Percentiles rank a stretch among this genome's conserved stretches.
Evolutionary conservation across 371 early-diverging fungal genomes (phyloP).

Genomic region (Gilbertella persicaria): DNA sequence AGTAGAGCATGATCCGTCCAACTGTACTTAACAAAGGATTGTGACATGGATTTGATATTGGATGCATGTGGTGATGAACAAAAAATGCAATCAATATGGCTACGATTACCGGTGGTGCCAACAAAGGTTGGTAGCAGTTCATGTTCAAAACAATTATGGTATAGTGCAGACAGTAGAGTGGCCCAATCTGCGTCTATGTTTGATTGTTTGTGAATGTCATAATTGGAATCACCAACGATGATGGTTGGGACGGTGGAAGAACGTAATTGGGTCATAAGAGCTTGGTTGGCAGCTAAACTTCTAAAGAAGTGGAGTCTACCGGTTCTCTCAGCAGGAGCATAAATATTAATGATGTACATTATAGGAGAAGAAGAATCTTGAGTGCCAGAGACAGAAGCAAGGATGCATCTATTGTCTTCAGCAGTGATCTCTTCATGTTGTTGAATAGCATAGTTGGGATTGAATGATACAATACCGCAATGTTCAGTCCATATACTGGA

Average conservation of each 20-base stretch:
- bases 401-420: background rate
- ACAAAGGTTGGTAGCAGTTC: background rate
- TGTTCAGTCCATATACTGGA: conserved; percentile 2
- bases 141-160: background rate
- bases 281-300: background rate
- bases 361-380: background rate
- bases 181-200: background rate
- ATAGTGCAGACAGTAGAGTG: background rate
- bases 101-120: background rate
- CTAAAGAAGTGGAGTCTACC: background rate
- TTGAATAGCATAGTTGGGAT: background rate
- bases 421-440: background rate
- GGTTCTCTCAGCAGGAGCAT: background rate
- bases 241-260: background rate
- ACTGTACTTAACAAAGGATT: background rate
- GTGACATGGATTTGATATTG: background rate
- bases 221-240: background rate
- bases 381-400: background rate
- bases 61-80: background rate
- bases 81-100: background rate
- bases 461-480: background rate
- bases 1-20: conserved; percentile 4
- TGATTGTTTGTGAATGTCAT: background rate
- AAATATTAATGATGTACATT: background rate
- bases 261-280: background rate